Evolutionary conservation across 768 basidiomycete genomes (phyloP), one percentile per base, ranked within the genome.

Genomic region (Collybiopsis luxurians): DNA sequence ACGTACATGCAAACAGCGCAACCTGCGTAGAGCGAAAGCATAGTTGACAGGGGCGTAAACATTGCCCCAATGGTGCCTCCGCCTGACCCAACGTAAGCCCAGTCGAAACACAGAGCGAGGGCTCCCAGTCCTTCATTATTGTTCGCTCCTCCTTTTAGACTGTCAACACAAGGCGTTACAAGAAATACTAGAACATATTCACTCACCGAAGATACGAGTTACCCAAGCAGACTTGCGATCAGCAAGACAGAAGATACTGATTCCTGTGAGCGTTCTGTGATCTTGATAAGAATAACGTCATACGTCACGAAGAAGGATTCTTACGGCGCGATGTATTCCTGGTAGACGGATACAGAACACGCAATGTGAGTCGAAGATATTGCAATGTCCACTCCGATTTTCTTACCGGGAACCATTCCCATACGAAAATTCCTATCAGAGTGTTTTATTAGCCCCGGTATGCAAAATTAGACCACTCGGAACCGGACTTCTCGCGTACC

Each of bases 221-320:
- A 85, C 73, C 67, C 75, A 73, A 0, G 79, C 61, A 51, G 73
- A 80, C 17, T 83, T 67, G 42, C 75, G 76, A 46, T 77, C 73
- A 1, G 76, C 81, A 24, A 84, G 71, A 61, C 83, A 84, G 68
- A 83, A 79, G 30, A 87, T 73, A 15, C 80, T 82, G 54, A 86
- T 72, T n/a, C 84, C 84, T 1, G 83, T 85, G 38, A 86, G 72
- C 3, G 80, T 79, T 28, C 12, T 10, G 34, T 24, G 31, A 40
- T 26, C 21, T 17, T 9, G 9, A 13, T 40, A 19, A 51, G 44
- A 38, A 55, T 17, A 59, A 50, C 13, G 53, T 26, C n/a, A 48
- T 19, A n/a, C 55, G 36, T 42, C 10, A 36, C 6, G 19, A 59
- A 13, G 30, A 39, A 28, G 43, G 38, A 45, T 63, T 38, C 19